Conservation (phyloP, 306 rosid genomes). For the Macrotyloma uniflorum region DNA sequence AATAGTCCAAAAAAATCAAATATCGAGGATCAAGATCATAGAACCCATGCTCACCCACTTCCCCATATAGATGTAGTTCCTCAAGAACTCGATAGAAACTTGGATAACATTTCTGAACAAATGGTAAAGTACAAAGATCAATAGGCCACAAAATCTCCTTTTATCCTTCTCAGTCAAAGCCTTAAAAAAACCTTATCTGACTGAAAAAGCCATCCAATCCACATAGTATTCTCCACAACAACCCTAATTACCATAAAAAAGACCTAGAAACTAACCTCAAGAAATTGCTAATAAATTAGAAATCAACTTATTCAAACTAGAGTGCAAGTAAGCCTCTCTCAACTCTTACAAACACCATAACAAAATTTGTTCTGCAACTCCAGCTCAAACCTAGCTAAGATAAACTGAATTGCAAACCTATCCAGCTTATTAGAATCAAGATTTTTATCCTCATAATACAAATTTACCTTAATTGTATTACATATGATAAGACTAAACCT, state of each 20-base stretch:
- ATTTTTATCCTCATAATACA: not conserved
- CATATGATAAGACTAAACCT: too few species aligned
- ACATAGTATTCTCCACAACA: not conserved
- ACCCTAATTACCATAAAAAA: not conserved
- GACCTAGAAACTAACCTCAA: not conserved
- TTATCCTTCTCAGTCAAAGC: slow-evolving; percentile 11
- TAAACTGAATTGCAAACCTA: not conserved
- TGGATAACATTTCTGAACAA: not conserved
- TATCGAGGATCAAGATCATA: not conserved
- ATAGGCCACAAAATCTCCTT: not conserved
- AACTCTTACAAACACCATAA: not conserved
- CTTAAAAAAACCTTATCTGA: not conserved
- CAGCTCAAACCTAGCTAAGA: not conserved
- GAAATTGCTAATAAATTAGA: too few species aligned
- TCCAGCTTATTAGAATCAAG: slow-evolving; percentile 1
- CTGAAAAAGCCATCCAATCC: not conserved
- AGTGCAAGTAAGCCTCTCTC: not conserved
- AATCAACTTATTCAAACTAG: not conserved
- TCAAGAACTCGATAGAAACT: slow-evolving; percentile 11
- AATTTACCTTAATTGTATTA: too few species aligned
- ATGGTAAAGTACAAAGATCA: not conserved
- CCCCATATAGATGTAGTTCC: slow-evolving; percentile 13
- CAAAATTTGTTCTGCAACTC: not conserved
- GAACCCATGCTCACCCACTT: slow-evolving; percentile 1
- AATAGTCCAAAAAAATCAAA: not conserved